Evolutionary conservation across 1,284 basidiomycete species (phyloP), one percentile per base, ranked within the genome.

Genomic region (Rhodotorula sp.): DNA sequence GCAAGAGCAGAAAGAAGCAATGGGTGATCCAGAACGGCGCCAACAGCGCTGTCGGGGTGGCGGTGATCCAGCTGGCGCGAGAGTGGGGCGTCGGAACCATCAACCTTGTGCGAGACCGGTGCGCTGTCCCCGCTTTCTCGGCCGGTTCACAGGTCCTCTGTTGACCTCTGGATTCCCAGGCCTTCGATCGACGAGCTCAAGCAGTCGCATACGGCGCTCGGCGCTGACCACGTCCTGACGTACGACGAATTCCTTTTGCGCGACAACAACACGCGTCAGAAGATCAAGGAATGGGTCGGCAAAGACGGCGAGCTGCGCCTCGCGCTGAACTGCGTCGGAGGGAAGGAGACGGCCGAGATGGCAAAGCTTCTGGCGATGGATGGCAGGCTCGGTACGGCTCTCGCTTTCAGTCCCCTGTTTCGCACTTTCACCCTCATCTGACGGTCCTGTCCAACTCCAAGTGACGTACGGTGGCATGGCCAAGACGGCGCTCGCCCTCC

Each of bases 391-490:
- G 72, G 72, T 71, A 25, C 55, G 3, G 88, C 42, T 3, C n/a
- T 19, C 14, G 14, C 13, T 25, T 53, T 64, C 23, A 41, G 17
- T 23, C 1, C 10, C 19, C 55, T 42, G 21, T 17, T 53, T 27
- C 14, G 44, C 41, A 5, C 17, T 0, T 17, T 23, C 44, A 23
- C 4, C 25, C n/a, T 46, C 21, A 7, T n/a, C 34, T 17, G 44
- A 41, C 52, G 41, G 27, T 45, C 4, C 42, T 49, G 57, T n/a
- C 13, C 8, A 54, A 34, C 89, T 82, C 92, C n/a, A n/a, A 3
- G 89, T 93, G 14, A 91, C 92, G 0, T 94, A 93, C 72, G 92
- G 92, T 42, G 91, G 89, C 10, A 93, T 94, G 92, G 90, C 91
- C 5, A 91, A 90, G 80, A 85, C 89, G 65, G 91, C 91, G 1